Evolutionary conservation across 2,329 filamentous ascomycete genomes (phyloP).

Genomic region (Gnomoniopsis smithogilvyi): DNA sequence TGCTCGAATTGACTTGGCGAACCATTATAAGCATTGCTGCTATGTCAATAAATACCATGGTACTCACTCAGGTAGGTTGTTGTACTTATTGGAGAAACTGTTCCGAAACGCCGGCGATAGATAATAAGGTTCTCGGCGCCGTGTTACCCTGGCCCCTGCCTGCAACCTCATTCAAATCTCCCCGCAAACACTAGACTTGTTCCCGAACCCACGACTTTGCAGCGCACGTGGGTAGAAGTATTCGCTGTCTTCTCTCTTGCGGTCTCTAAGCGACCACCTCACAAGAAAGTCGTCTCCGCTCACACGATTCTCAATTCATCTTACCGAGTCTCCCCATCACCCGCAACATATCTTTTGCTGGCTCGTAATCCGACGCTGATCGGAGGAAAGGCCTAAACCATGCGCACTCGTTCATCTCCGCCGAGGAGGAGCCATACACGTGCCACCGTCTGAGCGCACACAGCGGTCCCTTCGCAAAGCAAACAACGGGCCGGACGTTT

Average conservation of each 20-base stretch:
- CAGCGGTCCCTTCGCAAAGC: no score
- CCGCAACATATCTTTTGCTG: neutral
- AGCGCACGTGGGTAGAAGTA: constrained; percentile 6
- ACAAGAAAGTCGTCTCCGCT: neutral
- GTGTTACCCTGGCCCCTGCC: neutral
- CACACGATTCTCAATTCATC: neutral
- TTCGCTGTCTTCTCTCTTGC: constrained; percentile 5
- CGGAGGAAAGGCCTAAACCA: neutral
- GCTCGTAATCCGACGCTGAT: neutral
- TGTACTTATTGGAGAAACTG: no score
- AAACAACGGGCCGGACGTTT: neutral
- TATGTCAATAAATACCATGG: no score
- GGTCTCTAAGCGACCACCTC: neutral
- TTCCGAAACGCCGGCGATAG: no score
- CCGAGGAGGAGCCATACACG: neutral
- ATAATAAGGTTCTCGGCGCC: no score
- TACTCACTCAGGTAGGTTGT: no score
- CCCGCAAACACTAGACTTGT: neutral
- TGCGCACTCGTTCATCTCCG: neutral
- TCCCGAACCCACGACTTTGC: neutral
- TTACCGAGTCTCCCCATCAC: neutral
- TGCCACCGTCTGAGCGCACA: neutral
- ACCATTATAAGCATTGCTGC: no score
- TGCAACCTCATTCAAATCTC: neutral
- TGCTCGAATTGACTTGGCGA: neutral